phyloP scores from a whole-genome alignment of 2,329 filamentous ascomycete genomes.

The Fusarium sp. region DNA sequence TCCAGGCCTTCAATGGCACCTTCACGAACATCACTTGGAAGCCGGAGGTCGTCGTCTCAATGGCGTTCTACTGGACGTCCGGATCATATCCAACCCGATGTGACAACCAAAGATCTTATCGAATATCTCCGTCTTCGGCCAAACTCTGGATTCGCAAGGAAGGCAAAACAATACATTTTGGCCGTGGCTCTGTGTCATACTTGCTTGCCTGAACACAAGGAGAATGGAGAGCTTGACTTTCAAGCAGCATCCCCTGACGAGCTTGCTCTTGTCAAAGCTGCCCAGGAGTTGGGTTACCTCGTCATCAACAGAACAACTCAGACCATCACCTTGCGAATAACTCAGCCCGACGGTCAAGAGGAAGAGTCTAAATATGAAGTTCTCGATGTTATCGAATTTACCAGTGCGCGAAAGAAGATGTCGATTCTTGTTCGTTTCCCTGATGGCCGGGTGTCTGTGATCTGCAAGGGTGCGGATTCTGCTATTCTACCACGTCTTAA shows the following conservation, averaged over 20 bases:
- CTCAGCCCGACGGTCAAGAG: slow-evolving; percentile 50
- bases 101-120: slow-evolving; percentile 78
- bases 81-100: slow-evolving; percentile 64
- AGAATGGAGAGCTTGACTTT: slow-evolving; percentile 77
- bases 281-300: slow-evolving; percentile 84
- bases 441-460: slow-evolving; percentile 81
- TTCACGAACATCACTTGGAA: slow-evolving; percentile 47
- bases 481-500: slow-evolving; percentile 82
- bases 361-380: slow-evolving; percentile 78
- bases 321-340: slow-evolving; percentile 67
- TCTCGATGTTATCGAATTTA: slow-evolving; percentile 90
- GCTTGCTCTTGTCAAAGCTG: slow-evolving; percentile 84
- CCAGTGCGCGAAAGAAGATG: slow-evolving; percentile 90
- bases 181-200: slow-evolving; percentile 91
- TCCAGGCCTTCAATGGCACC: slow-evolving; percentile 45
- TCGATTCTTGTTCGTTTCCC: slow-evolving; percentile 89
- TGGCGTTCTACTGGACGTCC: slow-evolving; percentile 62
- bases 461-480: slow-evolving; percentile 93
- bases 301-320: slow-evolving; percentile 79
- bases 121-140: slow-evolving; percentile 81
- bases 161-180: slow-evolving; percentile 84
- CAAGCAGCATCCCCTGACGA: slow-evolving; percentile 94
- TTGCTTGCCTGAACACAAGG: slow-evolving; percentile 81
- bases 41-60: slow-evolving; percentile 60
- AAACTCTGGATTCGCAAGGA: slow-evolving; percentile 79